Percentiles rank a stretch among this genome's conserved stretches.
phyloP scores from a whole-genome alignment of 805 yeast genomes.

The Pichia sporocuriosa region DNA sequence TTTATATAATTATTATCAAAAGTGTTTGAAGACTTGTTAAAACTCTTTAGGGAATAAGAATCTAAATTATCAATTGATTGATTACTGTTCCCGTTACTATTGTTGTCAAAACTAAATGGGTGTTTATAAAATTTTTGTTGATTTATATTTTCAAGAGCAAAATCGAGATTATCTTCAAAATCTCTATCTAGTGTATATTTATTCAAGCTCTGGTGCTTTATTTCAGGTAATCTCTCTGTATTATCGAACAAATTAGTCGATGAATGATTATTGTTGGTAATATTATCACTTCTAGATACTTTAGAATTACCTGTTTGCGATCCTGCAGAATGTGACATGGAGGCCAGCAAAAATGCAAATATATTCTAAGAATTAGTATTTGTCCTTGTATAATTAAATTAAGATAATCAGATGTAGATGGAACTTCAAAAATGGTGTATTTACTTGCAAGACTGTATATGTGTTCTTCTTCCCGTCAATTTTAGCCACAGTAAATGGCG shows the following conservation, averaged over 20 bases:
- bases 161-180: constrained; percentile 59
- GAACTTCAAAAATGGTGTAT: no score
- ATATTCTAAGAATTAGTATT: neutral
- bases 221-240: neutral
- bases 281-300: constrained; percentile 2
- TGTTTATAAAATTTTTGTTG: constrained; percentile 29
- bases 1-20: constrained; percentile 3
- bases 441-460: no score
- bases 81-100: neutral
- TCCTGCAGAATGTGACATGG: constrained; percentile 8
- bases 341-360: neutral
- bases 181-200: constrained; percentile 49
- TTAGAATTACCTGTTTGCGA: constrained; percentile 2
- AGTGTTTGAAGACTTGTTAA: constrained; percentile 13
- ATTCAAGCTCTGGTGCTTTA: constrained; percentile 23
- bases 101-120: constrained; percentile 8
- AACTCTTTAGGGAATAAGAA: constrained; percentile 25
- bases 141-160: constrained; percentile 52
- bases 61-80: constrained; percentile 28
- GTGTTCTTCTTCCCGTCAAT: no score
- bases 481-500: no score
- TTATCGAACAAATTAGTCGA: neutral
- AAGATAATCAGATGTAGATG: no score
- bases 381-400: neutral
- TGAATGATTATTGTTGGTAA: neutral